These are phyloP conservation scores for Vaccinium corymbosum DNA, from an alignment of 148 eudicot species.

Conservation along the genomic window DNA sequence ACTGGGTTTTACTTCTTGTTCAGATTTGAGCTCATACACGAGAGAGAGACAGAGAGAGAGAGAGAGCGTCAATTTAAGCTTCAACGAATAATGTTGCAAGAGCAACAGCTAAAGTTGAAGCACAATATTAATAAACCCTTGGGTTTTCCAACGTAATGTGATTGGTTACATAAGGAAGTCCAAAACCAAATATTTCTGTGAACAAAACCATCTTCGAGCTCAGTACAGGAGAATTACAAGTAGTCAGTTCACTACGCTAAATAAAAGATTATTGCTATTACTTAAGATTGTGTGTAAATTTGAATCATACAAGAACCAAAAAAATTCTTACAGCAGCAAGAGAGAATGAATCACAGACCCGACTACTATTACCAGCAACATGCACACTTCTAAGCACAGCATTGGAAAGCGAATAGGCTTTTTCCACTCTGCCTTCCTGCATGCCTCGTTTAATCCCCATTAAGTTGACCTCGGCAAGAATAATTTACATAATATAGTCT, in stretches of 20 bases:
- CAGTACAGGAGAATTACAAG: constrained; percentile 7
- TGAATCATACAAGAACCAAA: constrained; percentile 21
- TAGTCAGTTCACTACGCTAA: background rate
- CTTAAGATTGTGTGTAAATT: background rate
- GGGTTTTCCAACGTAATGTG: background rate
- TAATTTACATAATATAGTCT: background rate
- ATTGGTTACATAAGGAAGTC: background rate
- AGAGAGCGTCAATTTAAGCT: background rate
- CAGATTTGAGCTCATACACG: too few relatives aligned
- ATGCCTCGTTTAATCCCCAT: background rate
- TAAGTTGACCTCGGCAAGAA: background rate
- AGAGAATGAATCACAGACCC: constrained; percentile 8
- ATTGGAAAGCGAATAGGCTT: constrained; percentile 2
- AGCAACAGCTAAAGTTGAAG: background rate
- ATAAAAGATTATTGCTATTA: constrained; percentile 7
- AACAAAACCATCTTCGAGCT: background rate
- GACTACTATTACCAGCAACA: background rate
- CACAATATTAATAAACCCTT: background rate
- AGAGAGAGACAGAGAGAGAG: background rate
- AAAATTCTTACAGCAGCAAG: background rate
- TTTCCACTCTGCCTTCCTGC: background rate
- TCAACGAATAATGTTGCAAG: background rate
- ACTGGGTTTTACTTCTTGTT: too few relatives aligned
- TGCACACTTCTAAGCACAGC: background rate
- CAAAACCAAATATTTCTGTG: background rate